These are phyloP conservation scores for Quaeritorhiza haematococci DNA, from an alignment of 371 early-diverging fungal genomes.

Conservation along the genomic window DNA sequence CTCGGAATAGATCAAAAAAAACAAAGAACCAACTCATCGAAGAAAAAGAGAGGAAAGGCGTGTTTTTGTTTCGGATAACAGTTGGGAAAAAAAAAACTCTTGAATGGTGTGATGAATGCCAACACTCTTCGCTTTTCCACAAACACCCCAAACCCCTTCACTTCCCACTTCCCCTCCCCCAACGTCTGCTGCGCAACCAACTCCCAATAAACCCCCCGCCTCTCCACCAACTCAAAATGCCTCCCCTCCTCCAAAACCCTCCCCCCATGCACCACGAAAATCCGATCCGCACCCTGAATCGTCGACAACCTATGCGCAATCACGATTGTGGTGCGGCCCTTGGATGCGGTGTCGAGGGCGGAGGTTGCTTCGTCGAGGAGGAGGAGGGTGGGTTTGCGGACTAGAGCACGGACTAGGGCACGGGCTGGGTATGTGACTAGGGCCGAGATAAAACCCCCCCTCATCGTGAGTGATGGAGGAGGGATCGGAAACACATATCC, in stretches of 20 bases:
- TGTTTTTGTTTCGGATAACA: no score
- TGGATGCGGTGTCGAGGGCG: slow-evolving; percentile 37
- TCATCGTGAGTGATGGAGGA: no score
- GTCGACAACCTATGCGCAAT: slow-evolving; percentile 40
- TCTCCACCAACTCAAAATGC: slow-evolving; percentile 62
- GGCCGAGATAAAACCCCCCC: no score
- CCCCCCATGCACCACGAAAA: slow-evolving; percentile 37
- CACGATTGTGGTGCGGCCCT: slow-evolving; percentile 37
- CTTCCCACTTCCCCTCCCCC: slow-evolving; percentile 11
- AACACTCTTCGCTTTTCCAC: no score
- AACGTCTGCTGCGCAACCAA: slow-evolving; percentile 33
- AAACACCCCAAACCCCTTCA: no score
- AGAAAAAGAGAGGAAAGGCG: no score
- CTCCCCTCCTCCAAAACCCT: slow-evolving; percentile 81
- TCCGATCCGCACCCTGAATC: slow-evolving; percentile 33
- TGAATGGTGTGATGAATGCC: no score
- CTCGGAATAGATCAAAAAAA: no score
- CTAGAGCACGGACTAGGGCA: slow-evolving; percentile 65
- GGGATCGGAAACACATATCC: no score
- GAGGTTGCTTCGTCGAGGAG: slow-evolving; percentile 96
- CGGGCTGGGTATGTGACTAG: no score
- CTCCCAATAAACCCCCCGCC: slow-evolving; percentile 29
- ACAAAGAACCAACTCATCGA: no score
- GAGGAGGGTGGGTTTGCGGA: slow-evolving; percentile 79
- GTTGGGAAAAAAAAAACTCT: no score